A percentile compares a stretch with the other conserved stretches of the same genome.
These are phyloP conservation scores for Hericium alpestre DNA, from an alignment of 768 basidiomycete species.

Conservation along the genomic window DNA sequence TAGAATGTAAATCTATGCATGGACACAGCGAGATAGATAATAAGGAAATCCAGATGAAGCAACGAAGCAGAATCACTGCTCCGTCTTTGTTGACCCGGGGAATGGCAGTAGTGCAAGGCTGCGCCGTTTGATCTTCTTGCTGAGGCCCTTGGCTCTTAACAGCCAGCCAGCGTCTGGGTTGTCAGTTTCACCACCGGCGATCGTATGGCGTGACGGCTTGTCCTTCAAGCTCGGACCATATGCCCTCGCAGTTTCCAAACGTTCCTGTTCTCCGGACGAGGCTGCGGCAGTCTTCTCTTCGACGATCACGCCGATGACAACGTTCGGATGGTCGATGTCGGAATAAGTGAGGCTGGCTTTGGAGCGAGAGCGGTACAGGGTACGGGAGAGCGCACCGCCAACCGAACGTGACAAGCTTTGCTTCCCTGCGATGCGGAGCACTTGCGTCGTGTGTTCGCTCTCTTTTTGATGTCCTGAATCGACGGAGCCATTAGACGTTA, in stretches of 20 bases:
- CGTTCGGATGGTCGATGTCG: not conserved
- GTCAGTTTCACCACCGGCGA: not conserved
- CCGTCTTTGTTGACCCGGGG: not conserved
- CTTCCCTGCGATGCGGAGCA: slow-evolving; percentile 12
- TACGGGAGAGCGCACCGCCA: slow-evolving; percentile 10
- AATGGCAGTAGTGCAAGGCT: not conserved
- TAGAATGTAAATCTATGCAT: not conserved
- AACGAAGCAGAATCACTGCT: not conserved
- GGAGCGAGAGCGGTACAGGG: slow-evolving; percentile 8
- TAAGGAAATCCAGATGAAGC: not conserved
- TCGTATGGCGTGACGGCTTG: not conserved
- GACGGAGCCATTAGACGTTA: slow-evolving; percentile 13
- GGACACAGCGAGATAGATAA: not conserved
- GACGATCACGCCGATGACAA: slow-evolving; percentile 13
- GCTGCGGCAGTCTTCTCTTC: slow-evolving; percentile 6
- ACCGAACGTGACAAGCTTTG: slow-evolving; percentile 10
- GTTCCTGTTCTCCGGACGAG: not conserved
- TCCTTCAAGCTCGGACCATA: not conserved
- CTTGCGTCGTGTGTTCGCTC: slow-evolving; percentile 12
- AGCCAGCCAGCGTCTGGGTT: not conserved
- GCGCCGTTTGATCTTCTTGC: not conserved
- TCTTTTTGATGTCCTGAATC: slow-evolving; percentile 1
- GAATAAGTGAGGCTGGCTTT: not conserved
- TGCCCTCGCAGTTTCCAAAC: not conserved
- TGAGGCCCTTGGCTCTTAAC: slow-evolving; percentile 1